Base-by-base conservation (phyloP, 805 yeast species). In the Saturnispora gosingensis region DNA sequence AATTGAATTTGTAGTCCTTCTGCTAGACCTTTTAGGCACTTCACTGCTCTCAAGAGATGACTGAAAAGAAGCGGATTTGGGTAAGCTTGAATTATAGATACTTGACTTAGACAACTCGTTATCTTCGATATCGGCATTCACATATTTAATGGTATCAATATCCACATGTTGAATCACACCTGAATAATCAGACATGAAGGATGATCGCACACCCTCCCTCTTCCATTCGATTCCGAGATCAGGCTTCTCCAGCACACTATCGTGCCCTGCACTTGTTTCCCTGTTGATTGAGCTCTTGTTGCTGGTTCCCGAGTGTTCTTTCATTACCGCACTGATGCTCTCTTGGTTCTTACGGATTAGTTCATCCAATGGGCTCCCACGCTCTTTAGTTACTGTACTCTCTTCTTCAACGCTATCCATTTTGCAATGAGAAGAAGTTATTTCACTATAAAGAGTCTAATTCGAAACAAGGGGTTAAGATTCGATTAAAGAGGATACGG, bases 91-190 rank as follows among this genome's bases (percentile, higher is more conserved):
- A 9, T 38, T 18, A 11, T 18, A 16, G 13, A 20, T 10, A 13
- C 13, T 18, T 18, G 42, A 38, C 13, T 45, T 45, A 2, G 18
- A 32, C 32, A 18, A 53, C 40, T 27, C 47, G 32, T 24, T 47
- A 47, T 38, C 42, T 8, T 50, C 24, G 38, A 51, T 50, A 5
- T 43, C 52, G n/a, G 51, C 55, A 50, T 61, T 64, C 24, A 66
- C 64, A 25, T 60, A 68, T 54, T 54, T 61, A 32, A 66, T 63
- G 15, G 66, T 67, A 51, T 67, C 70, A 42, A 63, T 61, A 51
- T 67, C 70, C 18, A 65, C 69, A 44, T 66, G 59, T 15, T 69
- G 71, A n/a, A 69, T 66, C 15, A 69, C 58, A 13, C 72, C 72
- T 0, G 71, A 67, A 54, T 69, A 69, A 5, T 66, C 65, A 0